These are phyloP conservation scores for Candida incommunis DNA, from an alignment of 805 yeast species.

Conservation along the genomic window DNA sequence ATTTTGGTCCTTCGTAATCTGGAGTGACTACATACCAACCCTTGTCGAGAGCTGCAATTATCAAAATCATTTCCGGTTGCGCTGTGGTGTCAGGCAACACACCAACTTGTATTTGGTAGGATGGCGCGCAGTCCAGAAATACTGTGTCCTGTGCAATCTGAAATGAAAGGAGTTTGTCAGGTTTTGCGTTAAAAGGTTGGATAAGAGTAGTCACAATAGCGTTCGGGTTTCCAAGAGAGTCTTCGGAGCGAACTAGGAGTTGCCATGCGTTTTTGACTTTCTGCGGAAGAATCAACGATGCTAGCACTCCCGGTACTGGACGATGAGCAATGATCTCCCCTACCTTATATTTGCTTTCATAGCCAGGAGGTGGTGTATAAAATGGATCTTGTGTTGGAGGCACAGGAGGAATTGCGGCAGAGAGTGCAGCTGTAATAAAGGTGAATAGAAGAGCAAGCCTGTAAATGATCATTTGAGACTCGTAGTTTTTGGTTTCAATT, in stretches of 20 bases:
- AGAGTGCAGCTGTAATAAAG: too few relatives aligned
- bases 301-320: neutral
- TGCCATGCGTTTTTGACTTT: slow-evolving; percentile 5
- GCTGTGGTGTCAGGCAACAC: slow-evolving; percentile 1
- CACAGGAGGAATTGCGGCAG: slow-evolving; percentile 1
- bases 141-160: slow-evolving; percentile 18
- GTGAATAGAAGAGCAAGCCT: too few relatives aligned
- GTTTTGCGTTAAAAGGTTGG: neutral
- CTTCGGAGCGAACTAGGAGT: slow-evolving; percentile 8
- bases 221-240: slow-evolving; percentile 7
- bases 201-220: neutral
- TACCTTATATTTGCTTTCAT: slow-evolving; percentile 2
- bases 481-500: too few relatives aligned
- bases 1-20: slow-evolving; percentile 18
- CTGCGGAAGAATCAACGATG: too few relatives aligned
- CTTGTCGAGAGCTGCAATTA: neutral
- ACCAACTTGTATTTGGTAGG: slow-evolving; percentile 10
- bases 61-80: neutral
- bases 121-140: slow-evolving; percentile 16
- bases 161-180: slow-evolving; percentile 11
- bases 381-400: slow-evolving; percentile 4
- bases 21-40: slow-evolving; percentile 12
- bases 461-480: too few relatives aligned
- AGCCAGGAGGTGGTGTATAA: slow-evolving; percentile 3
- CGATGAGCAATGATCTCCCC: neutral